Percentiles rank a stretch among this genome's conserved stretches.
These are phyloP conservation scores for Phialophora verrucosa DNA, from an alignment of 2,329 filamentous ascomycete genomes.

Conservation along the genomic window DNA sequence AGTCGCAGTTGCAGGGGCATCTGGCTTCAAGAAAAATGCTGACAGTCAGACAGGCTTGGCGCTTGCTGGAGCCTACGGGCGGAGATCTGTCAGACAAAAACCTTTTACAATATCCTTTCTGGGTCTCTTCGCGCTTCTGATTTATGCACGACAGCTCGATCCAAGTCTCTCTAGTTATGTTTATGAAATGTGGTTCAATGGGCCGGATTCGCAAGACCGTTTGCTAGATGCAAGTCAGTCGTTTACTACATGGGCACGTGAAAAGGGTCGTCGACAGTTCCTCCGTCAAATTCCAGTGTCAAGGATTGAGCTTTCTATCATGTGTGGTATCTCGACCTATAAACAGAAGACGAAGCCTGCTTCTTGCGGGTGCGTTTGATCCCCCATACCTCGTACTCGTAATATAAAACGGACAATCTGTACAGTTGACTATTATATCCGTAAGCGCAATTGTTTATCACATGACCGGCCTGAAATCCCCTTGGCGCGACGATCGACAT, in stretches of 20 bases:
- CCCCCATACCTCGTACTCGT: no score
- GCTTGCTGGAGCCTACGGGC: neutral
- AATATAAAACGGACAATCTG: no score
- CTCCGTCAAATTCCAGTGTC: neutral
- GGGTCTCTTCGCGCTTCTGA: no score
- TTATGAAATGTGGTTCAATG: neutral
- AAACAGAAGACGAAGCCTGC: no score
- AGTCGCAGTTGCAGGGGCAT: constrained; percentile 4
- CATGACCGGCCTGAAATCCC: neutral
- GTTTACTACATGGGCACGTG: neutral
- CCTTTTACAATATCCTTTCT: neutral
- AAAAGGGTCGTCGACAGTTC: neutral
- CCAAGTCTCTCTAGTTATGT: neutral
- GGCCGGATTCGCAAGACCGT: no score
- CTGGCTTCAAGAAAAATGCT: neutral
- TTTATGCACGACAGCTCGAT: no score
- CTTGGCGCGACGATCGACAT: neutral
- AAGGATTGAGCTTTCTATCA: neutral
- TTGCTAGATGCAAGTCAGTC: neutral
- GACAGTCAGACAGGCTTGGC: neutral
- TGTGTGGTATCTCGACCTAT: neutral
- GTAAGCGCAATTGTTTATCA: neutral
- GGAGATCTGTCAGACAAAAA: neutral
- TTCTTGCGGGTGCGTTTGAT: no score
- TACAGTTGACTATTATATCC: neutral